Conservation (phyloP, 371 early-diverging fungal genomes). For the Batrachochytrium dendrobatidis region DNA sequence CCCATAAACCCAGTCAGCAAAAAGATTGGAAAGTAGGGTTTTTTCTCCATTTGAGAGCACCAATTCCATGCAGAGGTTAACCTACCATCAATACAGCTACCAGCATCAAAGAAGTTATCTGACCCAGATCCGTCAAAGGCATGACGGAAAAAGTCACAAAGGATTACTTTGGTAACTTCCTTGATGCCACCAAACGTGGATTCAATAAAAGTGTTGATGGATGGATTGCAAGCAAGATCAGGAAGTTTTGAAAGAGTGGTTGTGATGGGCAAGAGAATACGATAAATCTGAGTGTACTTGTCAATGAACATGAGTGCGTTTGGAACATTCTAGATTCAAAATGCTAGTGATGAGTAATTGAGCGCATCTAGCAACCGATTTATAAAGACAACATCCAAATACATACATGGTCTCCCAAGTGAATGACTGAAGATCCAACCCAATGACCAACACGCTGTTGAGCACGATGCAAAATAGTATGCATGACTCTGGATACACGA, state of each 20-base stretch:
- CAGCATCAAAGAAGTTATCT: slow-evolving; percentile 91
- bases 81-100: slow-evolving; percentile 95
- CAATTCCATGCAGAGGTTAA: slow-evolving; percentile 81
- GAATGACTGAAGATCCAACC: slow-evolving; percentile 93
- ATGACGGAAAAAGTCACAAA: slow-evolving; percentile 88
- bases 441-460: slow-evolving; percentile 74
- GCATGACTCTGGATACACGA: slow-evolving; percentile 74
- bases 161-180: slow-evolving; percentile 57
- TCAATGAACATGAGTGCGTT: slow-evolving; percentile 85
- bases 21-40: slow-evolving; percentile 85
- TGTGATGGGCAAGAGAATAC: slow-evolving; percentile 84
- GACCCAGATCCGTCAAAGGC: slow-evolving; percentile 96
- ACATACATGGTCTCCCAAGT: slow-evolving; percentile 77
- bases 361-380: neutral
- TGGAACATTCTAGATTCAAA: slow-evolving; percentile 36
- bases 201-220: slow-evolving; percentile 62
- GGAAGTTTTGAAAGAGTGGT: slow-evolving; percentile 68
- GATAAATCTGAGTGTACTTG: slow-evolving; percentile 89
- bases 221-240: slow-evolving; percentile 19
- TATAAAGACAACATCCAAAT: neutral
- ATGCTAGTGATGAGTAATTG: neutral
- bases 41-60: slow-evolving; percentile 92
- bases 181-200: slow-evolving; percentile 59
- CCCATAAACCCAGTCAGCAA: slow-evolving; percentile 67
- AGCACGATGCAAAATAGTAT: slow-evolving; percentile 78